Evolutionary conservation across 306 rosid species (phyloP).

Genomic region (Prunus fruticosa): DNA sequence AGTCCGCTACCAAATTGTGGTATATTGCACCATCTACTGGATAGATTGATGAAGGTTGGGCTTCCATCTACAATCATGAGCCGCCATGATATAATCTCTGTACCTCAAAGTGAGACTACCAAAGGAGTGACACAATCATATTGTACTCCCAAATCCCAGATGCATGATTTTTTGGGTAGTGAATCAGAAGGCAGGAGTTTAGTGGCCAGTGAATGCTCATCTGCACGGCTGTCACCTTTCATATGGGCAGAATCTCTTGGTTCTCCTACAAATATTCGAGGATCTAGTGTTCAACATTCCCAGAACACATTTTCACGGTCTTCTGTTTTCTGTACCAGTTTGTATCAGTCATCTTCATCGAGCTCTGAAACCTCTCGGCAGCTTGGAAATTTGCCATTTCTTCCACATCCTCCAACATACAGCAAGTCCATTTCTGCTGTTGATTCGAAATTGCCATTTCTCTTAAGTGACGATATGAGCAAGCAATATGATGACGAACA

Average conservation of each 20-base stretch:
- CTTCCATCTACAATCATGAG: conserved; percentile 24
- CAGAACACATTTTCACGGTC: conserved; percentile 35
- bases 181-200: conserved; percentile 30
- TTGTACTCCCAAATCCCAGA: conserved; percentile 15
- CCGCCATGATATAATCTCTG: conserved; percentile 17
- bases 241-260: conserved; percentile 17
- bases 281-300: conserved; percentile 13
- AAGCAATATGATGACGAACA: conserved; percentile 26
- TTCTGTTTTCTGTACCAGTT: conserved; percentile 44
- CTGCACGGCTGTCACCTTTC: conserved; percentile 32
- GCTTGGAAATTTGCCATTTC: conserved; percentile 47
- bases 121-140: conserved; percentile 23
- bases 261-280: conserved; percentile 14
- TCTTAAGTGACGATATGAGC: conserved; percentile 17
- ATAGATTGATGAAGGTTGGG: conserved; percentile 20
- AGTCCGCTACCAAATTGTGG: neutral
- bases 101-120: conserved; percentile 16
- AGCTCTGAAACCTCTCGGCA: conserved; percentile 33
- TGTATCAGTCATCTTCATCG: conserved; percentile 42
- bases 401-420: conserved; percentile 35
- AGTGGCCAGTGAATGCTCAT: conserved; percentile 20
- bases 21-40: neutral
- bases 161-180: conserved; percentile 24
- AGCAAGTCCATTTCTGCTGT: conserved; percentile 27
- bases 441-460: conserved; percentile 17